These are phyloP conservation scores for Lodderomyces metapsilosis DNA, from an alignment of 1,139 yeast genomes.

Conservation along the genomic window DNA sequence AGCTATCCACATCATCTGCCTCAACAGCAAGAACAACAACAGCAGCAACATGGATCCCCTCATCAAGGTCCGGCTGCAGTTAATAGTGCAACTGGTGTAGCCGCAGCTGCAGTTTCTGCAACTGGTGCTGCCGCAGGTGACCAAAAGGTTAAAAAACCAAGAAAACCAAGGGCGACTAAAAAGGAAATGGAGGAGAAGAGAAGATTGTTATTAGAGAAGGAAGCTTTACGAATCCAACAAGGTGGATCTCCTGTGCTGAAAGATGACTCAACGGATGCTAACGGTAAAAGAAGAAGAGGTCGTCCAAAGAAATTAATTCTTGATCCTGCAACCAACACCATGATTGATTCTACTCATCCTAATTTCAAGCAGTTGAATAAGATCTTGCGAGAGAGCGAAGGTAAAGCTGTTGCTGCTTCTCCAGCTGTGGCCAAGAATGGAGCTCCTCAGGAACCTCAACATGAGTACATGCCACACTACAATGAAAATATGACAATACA, in stretches of 20 bases:
- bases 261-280: not conserved
- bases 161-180: constrained; percentile 19
- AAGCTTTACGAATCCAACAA: constrained; percentile 9
- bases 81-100: constrained; percentile 7
- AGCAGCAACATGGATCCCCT: constrained; percentile 14
- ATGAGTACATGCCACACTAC: not conserved
- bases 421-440: not conserved
- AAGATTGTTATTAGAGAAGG: constrained; percentile 12
- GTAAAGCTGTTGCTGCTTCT: constrained; percentile 1
- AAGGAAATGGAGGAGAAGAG: constrained; percentile 13
- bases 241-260: constrained; percentile 4
- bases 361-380: constrained; percentile 42
- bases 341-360: constrained; percentile 45
- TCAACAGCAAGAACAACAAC: constrained; percentile 12
- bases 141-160: constrained; percentile 29
- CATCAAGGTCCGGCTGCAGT: not conserved
- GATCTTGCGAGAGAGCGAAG: constrained; percentile 24
- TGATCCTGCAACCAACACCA: constrained; percentile 42
- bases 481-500: not conserved
- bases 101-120: constrained; percentile 11
- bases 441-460: not conserved
- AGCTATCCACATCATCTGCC: constrained; percentile 6
- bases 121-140: constrained; percentile 5
- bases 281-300: constrained; percentile 41
- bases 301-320: constrained; percentile 45